These are phyloP conservation scores for Furcasterigmium sp. DNA, from an alignment of 2,329 filamentous ascomycete genomes.

Conservation along the genomic window DNA sequence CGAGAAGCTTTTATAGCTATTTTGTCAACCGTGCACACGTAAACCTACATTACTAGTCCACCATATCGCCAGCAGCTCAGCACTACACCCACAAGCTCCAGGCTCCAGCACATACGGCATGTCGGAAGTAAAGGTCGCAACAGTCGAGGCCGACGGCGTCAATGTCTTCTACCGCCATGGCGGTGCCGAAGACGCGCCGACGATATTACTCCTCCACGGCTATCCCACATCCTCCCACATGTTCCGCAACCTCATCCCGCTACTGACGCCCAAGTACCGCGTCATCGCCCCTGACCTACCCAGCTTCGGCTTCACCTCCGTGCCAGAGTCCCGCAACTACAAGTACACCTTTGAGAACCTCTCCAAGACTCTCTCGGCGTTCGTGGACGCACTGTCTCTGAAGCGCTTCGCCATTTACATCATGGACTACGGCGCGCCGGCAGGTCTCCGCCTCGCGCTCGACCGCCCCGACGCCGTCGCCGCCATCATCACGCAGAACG, in stretches of 20 bases:
- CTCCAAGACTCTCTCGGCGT: constrained; percentile 38
- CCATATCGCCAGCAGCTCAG: no score
- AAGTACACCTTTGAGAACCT: constrained; percentile 50
- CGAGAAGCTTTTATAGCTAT: no score
- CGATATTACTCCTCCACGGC: constrained; percentile 38
- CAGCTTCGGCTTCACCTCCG: constrained; percentile 52
- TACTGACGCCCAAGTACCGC: constrained; percentile 30
- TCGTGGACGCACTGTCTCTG: constrained; percentile 41
- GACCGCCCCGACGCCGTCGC: constrained; percentile 38
- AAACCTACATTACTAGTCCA: no score
- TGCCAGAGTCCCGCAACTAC: constrained; percentile 34
- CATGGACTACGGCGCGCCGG: constrained; percentile 59
- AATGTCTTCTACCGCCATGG: constrained; percentile 35
- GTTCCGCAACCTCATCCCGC: constrained; percentile 38
- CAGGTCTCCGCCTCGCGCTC: constrained; percentile 47
- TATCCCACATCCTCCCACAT: constrained; percentile 37
- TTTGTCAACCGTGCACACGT: no score
- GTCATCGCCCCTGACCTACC: constrained; percentile 54
- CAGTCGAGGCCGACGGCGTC: constrained; percentile 24
- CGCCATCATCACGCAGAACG: constrained; percentile 54
- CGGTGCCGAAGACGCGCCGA: constrained; percentile 21
- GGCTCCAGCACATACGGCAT: no score
- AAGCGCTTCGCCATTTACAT: constrained; percentile 49
- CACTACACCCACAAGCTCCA: no score
- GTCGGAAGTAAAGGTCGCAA: not conserved